A percentile compares a stretch with the other conserved stretches of the same genome.
phyloP scores from a whole-genome alignment of 1,139 yeast species.

The Pichia sp. region DNA sequence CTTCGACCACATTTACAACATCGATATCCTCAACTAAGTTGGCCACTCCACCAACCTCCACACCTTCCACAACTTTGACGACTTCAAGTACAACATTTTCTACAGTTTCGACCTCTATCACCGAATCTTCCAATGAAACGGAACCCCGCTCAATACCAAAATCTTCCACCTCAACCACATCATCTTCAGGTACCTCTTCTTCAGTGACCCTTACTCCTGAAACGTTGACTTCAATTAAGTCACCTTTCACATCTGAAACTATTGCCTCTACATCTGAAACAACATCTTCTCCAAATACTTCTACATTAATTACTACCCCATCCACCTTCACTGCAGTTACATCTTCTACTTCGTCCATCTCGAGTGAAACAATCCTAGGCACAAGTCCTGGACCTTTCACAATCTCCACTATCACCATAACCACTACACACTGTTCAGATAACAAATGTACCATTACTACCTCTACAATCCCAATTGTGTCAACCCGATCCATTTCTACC shows the following conservation, averaged over 20 bases:
- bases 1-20: neutral
- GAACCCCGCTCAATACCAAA: neutral
- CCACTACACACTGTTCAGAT: neutral
- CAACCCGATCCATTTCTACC: neutral
- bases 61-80: constrained; percentile 8
- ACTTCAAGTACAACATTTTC: neutral
- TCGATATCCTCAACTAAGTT: neutral
- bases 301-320: no score
- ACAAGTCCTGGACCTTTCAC: neutral
- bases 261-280: neutral
- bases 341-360: no score
- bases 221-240: neutral
- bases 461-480: neutral
- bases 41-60: constrained; percentile 5
- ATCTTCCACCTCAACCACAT: neutral
- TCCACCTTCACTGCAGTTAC: no score
- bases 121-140: neutral
- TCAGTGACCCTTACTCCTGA: neutral
- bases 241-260: no score
- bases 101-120: neutral
- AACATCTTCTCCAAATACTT: neutral
- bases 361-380: no score
- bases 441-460: neutral
- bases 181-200: neutral
- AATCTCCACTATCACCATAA: neutral